Conservation (phyloP, 2,329 filamentous ascomycete genomes). For the Coniochaeta ligniaria region DNA sequence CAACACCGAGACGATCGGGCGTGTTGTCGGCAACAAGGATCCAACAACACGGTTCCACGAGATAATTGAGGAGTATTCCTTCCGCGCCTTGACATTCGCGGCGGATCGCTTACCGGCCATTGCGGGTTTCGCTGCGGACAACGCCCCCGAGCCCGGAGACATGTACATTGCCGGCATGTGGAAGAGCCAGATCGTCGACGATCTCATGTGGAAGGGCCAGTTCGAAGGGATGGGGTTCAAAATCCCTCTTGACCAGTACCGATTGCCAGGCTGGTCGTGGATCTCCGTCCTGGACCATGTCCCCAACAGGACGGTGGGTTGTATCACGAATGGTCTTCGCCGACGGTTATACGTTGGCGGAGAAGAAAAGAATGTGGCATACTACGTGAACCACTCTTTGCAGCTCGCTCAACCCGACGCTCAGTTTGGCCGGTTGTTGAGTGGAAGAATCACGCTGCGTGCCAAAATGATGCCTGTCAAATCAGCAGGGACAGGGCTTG, state of each 20-base stretch:
- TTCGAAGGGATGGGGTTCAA: neutral
- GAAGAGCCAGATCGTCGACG: conserved; percentile 2
- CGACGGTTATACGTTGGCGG: neutral
- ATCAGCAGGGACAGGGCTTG: neutral
- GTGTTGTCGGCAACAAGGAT: neutral
- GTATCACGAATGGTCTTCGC: neutral
- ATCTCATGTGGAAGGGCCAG: conserved; percentile 2
- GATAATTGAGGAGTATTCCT: conserved; percentile 5
- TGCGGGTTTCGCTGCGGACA: neutral
- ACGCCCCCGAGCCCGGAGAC: neutral
- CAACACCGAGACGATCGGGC: neutral
- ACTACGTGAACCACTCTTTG: neutral
- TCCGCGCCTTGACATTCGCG: neutral
- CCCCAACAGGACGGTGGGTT: neutral
- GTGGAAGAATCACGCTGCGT: conserved; percentile 1
- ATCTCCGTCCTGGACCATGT: conserved; percentile 4
- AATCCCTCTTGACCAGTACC: neutral
- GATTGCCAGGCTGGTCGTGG: conserved; percentile 4
- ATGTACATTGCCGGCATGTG: conserved; percentile 5
- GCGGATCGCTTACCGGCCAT: conserved; percentile 3
- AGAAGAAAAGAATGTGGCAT: neutral
- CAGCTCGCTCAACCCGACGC: neutral
- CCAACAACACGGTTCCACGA: neutral
- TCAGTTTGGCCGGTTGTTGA: conserved; percentile 1
- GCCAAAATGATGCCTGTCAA: neutral